Percentiles rank a stretch among this genome's conserved stretches.
phyloP scores from a whole-genome alignment of 1,284 basidiomycete genomes.

The Caloboletus inedulis region DNA sequence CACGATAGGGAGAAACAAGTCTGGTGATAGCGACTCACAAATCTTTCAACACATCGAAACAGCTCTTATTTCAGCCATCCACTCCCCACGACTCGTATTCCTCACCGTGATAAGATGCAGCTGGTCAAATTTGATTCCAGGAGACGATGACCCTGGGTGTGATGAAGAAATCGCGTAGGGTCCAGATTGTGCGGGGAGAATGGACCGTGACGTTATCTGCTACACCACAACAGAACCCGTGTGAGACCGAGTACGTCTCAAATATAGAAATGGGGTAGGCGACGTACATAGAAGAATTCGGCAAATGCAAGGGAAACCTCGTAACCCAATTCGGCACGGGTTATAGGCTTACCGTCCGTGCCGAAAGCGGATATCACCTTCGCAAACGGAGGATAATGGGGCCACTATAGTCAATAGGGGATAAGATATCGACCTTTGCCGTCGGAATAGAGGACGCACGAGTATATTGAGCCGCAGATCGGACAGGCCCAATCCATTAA shows the following conservation, averaged over 20 bases:
- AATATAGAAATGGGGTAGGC: not conserved
- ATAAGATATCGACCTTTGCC: not conserved
- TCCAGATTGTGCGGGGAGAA: conserved; percentile 14
- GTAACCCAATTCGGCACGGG: conserved; percentile 26
- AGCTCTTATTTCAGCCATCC: conserved; percentile 27
- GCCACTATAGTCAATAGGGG: conserved; percentile 20
- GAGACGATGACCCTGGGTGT: conserved; percentile 7
- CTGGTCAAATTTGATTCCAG: conserved; percentile 26
- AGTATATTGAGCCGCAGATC: conserved; percentile 24
- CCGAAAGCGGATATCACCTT: conserved; percentile 28
- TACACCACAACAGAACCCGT: conserved; percentile 1
- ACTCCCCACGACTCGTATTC: conserved; percentile 29
- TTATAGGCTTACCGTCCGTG: conserved; percentile 17
- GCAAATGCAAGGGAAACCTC: conserved; percentile 32
- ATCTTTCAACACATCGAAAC: conserved; percentile 16
- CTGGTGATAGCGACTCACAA: conserved; percentile 13
- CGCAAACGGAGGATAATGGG: conserved; percentile 24
- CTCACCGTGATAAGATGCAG: conserved; percentile 27
- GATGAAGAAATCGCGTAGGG: conserved; percentile 22
- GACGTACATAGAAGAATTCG: conserved; percentile 31
- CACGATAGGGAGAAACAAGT: not conserved
- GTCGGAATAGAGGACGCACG: conserved; percentile 13
- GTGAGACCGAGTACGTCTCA: conserved; percentile 4
- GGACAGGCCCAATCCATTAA: conserved; percentile 20
- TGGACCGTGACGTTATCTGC: conserved; percentile 18